phyloP scores from a whole-genome alignment of 768 basidiomycete species.

The Scleroderma citrinum region DNA sequence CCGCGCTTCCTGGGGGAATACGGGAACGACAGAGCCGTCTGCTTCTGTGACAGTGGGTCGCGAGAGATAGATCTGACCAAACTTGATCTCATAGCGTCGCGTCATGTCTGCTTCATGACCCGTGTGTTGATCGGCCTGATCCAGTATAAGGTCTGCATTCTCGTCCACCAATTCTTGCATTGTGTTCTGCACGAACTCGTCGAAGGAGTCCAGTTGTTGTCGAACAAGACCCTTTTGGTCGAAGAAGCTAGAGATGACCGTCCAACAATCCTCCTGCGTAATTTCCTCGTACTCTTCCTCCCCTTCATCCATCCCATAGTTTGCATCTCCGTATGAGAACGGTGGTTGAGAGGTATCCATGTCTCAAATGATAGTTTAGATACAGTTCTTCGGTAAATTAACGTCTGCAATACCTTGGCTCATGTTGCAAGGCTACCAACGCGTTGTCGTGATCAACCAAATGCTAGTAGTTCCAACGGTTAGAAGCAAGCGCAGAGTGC shows the following conservation, averaged over 20 bases:
- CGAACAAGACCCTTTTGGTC: slow-evolving; percentile 95
- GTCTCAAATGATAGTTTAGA: slow-evolving; percentile 40
- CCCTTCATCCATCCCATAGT: slow-evolving; percentile 50
- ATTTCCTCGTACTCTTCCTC: slow-evolving; percentile 66
- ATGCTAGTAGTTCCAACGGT: background rate
- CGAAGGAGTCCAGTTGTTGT: slow-evolving; percentile 96
- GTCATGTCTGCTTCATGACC: slow-evolving; percentile 79
- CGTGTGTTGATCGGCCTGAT: slow-evolving; percentile 94
- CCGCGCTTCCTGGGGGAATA: slow-evolving; percentile 96
- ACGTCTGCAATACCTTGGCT: slow-evolving; percentile 25
- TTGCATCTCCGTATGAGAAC: slow-evolving; percentile 56
- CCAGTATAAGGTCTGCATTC: slow-evolving; percentile 89
- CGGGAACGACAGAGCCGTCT: slow-evolving; percentile 88
- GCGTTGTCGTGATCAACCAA: slow-evolving; percentile 1
- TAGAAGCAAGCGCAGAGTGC: background rate
- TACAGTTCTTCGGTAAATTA: slow-evolving; percentile 18
- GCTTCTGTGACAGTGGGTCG: slow-evolving; percentile 92
- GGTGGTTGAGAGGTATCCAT: slow-evolving; percentile 39
- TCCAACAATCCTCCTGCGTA: slow-evolving; percentile 92
- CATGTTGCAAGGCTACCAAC: slow-evolving; percentile 11
- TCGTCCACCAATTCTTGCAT: slow-evolving; percentile 99
- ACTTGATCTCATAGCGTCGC: slow-evolving; percentile 94
- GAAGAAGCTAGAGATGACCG: slow-evolving; percentile 94
- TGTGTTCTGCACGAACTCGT: slow-evolving; percentile 98
- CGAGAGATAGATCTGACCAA: slow-evolving; percentile 96